phyloP scores from a whole-genome alignment of 495 filamentous ascomycete genomes.

The Aspergillus funiculosus region DNA sequence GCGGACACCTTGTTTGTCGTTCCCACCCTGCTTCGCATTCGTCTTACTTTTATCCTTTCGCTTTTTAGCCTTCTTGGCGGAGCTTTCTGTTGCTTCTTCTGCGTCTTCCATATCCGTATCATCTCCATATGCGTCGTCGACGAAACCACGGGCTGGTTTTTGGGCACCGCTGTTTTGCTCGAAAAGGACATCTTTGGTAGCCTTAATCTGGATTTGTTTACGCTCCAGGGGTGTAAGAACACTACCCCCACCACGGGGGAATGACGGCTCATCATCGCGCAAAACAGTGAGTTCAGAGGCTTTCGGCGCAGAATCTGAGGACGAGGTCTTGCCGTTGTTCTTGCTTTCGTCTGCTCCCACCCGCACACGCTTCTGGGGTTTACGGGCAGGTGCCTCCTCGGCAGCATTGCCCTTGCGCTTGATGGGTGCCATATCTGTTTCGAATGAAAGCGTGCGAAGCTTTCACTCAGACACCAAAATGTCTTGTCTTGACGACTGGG shows the following conservation, averaged over 20 bases:
- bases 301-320: conserved; percentile 29
- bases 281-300: conserved; percentile 45
- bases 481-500: conserved; percentile 20
- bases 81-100: conserved; percentile 22
- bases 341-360: conserved; percentile 39
- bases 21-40: conserved; percentile 36
- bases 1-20: conserved; percentile 54
- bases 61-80: conserved; percentile 49
- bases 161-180: conserved; percentile 61
- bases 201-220: conserved; percentile 93
- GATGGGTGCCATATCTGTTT: conserved; percentile 43
- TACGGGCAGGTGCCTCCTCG: conserved; percentile 34
- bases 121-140: conserved; percentile 41
- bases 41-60: conserved; percentile 48
- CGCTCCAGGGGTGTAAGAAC: conserved; percentile 88
- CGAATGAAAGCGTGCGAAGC: conserved; percentile 24
- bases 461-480: conserved; percentile 26
- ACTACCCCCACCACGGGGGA: conserved; percentile 88
- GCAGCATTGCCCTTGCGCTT: conserved; percentile 48
- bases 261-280: conserved; percentile 77
- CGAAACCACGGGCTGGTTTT: conserved; percentile 39
- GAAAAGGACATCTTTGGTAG: conserved; percentile 86
- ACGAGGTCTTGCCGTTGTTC: conserved; percentile 21
- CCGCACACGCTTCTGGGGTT: conserved; percentile 43
- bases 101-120: conserved; percentile 45